Base-by-base conservation (phyloP, 1,284 basidiomycete species). In the Trichosporon sp. region DNA sequence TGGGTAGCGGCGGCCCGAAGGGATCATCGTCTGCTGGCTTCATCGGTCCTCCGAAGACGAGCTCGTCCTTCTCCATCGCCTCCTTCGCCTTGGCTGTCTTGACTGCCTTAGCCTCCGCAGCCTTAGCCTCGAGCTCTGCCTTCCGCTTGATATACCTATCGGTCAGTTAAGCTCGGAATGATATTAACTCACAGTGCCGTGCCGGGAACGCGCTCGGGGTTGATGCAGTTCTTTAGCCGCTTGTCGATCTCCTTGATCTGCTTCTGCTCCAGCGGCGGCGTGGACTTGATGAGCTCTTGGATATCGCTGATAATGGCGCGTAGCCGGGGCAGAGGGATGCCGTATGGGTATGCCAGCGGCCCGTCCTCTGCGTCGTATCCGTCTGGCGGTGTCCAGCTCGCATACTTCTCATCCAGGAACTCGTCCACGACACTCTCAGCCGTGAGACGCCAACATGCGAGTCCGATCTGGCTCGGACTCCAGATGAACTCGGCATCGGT, bases 401-500 rank as follows among this genome's bases (percentile, higher is more conserved):
- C 71, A 66, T 82, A 83, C 66, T 73, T 70, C 68, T 69, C 75
- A 19, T 79, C 93, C 90, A 98, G 74, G 86, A 86, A 98, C 67
- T 86, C 84, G 32, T 86, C 83, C 0, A 91, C 89, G 8, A 93
- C 81, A 0, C 87, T 81, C 0, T 89, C 87, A 26, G 90, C 87
- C 4, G 88, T 89, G 10, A 93, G 83, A 11, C 89, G 89, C 73
- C 95, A 86, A 56, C 91, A 90, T 0, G 94, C 92, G n/a, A 97
- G 86, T 0, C 93, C 94, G 76, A 99, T 96, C 84, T 98, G 96
- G 2, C 93, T 91, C 0, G 96, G 96, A 4, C 94, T 88, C 80
- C 92, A 98, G 66, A 96, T 87, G 77, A 99, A 89, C 81, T 99
- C 96, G 16, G 90, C 91, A 81, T 98, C 94, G 2, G 96, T 96